These are phyloP conservation scores for Boletus smithii DNA, from an alignment of 1,284 basidiomycete species.

Conservation along the genomic window DNA sequence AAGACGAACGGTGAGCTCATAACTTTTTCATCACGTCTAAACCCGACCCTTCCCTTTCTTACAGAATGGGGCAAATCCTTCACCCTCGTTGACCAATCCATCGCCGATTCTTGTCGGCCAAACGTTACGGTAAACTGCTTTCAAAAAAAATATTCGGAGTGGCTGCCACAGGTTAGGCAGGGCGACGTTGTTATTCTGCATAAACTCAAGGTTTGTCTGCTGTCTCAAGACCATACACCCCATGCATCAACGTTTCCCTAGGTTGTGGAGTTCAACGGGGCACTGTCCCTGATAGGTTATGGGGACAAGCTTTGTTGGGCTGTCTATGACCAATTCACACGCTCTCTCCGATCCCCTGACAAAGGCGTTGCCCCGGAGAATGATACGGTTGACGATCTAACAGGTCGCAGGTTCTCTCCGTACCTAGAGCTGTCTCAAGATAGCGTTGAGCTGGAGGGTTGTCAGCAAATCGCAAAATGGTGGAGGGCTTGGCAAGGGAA, in stretches of 20 bases:
- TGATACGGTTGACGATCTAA: constrained; percentile 14
- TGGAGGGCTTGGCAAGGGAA: constrained; percentile 39
- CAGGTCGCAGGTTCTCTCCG: no score
- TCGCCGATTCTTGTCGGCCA: no score
- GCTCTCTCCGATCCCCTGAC: not conserved
- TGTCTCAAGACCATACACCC: not conserved
- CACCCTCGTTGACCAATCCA: constrained; percentile 15
- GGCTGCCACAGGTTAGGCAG: constrained; percentile 41
- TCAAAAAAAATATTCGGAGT: constrained; percentile 38
- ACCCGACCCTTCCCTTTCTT: not conserved
- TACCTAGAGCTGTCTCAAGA: constrained; percentile 15
- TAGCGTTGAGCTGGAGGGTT: constrained; percentile 26
- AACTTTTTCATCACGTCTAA: not conserved
- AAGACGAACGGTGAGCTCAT: constrained; percentile 5
- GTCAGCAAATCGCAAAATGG: constrained; percentile 44
- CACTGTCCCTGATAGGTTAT: constrained; percentile 37
- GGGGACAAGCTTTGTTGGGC: constrained; percentile 27
- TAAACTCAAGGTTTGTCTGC: constrained; percentile 8
- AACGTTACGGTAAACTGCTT: constrained; percentile 45
- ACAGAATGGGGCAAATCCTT: no score
- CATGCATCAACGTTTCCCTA: constrained; percentile 11
- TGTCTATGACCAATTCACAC: constrained; percentile 7
- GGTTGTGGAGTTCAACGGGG: constrained; percentile 32
- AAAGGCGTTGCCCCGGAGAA: constrained; percentile 7
- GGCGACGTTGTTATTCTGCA: constrained; percentile 29